Base-by-base conservation (phyloP, 177 flowering plant species). In the Vitis hybrid region DNA sequence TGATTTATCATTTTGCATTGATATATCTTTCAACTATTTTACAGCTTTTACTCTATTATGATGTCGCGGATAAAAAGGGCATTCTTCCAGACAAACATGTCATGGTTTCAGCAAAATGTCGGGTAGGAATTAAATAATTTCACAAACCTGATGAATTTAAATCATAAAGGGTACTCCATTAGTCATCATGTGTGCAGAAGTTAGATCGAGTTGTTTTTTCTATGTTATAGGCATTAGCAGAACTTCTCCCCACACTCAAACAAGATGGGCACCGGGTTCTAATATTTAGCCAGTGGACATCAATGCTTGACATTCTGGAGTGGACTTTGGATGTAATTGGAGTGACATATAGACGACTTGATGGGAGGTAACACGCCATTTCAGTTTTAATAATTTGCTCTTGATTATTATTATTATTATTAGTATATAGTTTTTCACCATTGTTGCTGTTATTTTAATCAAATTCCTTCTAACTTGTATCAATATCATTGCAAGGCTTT, bases 281-380 rank as follows among this genome's bases (percentile, higher is more conserved):
- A 60, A 92, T 94, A 73, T 94, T 94, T 74, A 92, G 98, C 80
- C 97, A 93, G 74, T 92, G 99, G 99, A 92, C 99, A 12, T 89
- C 99, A 63, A 94, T 94, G 99, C 94, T 94, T 75, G 98, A 94
- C 77, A 92, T 94, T 76, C 78, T 94, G 77, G 99, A 94, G 76
- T 92, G 99, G 99, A 78, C 94, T 13, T 78, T 94, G 80, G 98
- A 94, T 81, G 93, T 94, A 48, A 87, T 93, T 70, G 97, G 98
- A 58, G 82, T 90, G 46, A 86, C 89, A 35, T 94, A 92, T 66
- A 83, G 83, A 52, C 93, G 97, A 61, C 96, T 94, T 71, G 99
- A 92, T 84, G 98, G 98, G 78, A 89, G 97, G 98, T 94, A 84
- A 9, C 18, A 35, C 27, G 58, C 6, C 60, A 35, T 51, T 21